Evolutionary conservation across 2,329 filamentous ascomycete genomes (phyloP), one percentile per base, ranked within the genome.

Genomic region (Colletotrichum musicola): DNA sequence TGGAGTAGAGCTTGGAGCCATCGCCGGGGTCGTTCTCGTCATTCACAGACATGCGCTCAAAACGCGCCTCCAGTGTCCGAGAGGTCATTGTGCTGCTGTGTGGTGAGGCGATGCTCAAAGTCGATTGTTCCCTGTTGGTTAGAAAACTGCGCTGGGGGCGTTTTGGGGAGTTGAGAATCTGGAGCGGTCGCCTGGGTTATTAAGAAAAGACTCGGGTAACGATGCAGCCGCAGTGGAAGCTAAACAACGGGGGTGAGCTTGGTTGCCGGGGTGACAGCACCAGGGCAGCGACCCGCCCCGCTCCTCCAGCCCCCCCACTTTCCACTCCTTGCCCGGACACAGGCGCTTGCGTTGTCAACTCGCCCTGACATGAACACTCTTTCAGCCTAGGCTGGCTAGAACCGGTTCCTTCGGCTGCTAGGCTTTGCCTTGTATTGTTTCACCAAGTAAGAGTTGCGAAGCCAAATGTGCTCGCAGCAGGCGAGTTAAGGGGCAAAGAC

Each of bases 41-140:
- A 74, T 93, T 92, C 71, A 98, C 93, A 20, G 93, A 92, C 82
- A 98, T 89, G 80, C 91, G 91, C 89, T 97, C 94, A 77, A 98
- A 93, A 75, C 93, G 93, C 81, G 92, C 86, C 83, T 98, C 95
- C 54, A 98, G 86, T 59, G 89, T 90, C 74, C 93, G 89, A 68
- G 92, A 88, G 72, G 95, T 89, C 92, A 95, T 90, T 69, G 30
- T 46, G n/a, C 71, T 73, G 62, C 55, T 60, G 53, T 55, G 53
- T 57, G 49, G 10, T 54, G 53, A 63, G 59, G 68, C 27, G 61
- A 47, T 54, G 67, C 49, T 54, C 22, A 56, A 69, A 18, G 18
- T 35, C 38, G 64, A 55, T 47, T 62, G 64, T 69, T 69, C 67
- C 64, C 67, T 69, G 67, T 62, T 53, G 56, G 62, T 69, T 60